Percentiles rank a stretch among this genome's conserved stretches.
These are phyloP conservation scores for Colletotrichum karsti DNA, from an alignment of 2,329 filamentous ascomycete species.

Conservation along the genomic window DNA sequence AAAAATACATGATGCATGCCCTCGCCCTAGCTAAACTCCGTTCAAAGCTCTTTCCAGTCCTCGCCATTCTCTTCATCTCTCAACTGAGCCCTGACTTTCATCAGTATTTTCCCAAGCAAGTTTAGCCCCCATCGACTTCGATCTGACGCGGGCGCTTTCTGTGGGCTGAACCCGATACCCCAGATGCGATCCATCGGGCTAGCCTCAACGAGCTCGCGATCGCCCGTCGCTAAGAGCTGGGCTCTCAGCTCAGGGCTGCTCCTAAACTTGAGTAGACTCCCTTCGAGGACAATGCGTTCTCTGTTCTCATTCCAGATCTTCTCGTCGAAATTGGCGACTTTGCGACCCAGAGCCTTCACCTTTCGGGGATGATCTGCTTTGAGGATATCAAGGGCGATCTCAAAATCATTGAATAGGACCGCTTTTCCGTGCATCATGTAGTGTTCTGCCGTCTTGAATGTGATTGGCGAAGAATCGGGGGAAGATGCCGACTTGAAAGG, in stretches of 20 bases:
- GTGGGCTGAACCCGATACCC: conserved; percentile 69
- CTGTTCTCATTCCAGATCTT: conserved; percentile 60
- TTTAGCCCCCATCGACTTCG: conserved; percentile 69
- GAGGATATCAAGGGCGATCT: conserved; percentile 58
- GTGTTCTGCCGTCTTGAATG: conserved; percentile 62
- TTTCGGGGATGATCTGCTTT: conserved; percentile 51
- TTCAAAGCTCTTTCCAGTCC: neutral
- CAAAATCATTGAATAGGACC: conserved; percentile 54
- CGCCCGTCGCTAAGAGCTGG: conserved; percentile 64
- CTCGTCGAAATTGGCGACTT: conserved; percentile 61
- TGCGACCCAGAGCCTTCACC: conserved; percentile 63
- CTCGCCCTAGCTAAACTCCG: neutral
- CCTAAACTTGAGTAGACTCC: conserved; percentile 68
- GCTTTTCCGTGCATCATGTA: conserved; percentile 67
- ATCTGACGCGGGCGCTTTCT: conserved; percentile 52
- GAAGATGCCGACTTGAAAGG: conserved; percentile 45
- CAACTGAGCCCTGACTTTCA: conserved; percentile 64
- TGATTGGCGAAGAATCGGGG: conserved; percentile 41
- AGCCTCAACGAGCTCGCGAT: conserved; percentile 69
- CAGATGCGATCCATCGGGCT: conserved; percentile 69
- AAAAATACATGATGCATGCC: neutral
- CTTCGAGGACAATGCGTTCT: conserved; percentile 62
- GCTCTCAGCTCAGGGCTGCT: conserved; percentile 50
- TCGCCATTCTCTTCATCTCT: conserved; percentile 45
- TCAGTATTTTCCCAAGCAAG: conserved; percentile 69